phyloP scores from a whole-genome alignment of 306 rosid species.

The Prunus dulcis region DNA sequence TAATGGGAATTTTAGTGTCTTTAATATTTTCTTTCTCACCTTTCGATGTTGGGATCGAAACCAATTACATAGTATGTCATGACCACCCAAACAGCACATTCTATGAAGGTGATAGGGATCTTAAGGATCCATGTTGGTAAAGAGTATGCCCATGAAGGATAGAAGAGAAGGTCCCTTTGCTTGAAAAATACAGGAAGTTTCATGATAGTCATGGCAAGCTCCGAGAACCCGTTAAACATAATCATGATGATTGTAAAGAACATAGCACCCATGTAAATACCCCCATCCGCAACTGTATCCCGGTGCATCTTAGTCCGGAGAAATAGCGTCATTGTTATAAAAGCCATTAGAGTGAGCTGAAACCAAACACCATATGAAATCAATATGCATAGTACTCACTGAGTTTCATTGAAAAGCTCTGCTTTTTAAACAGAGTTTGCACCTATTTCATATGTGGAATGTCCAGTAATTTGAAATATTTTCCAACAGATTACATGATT shows the following conservation, averaged over 20 bases:
- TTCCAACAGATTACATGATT: not conserved
- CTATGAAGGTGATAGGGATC: slow-evolving; percentile 37
- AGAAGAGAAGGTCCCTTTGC: slow-evolving; percentile 45
- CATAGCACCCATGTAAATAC: slow-evolving; percentile 33
- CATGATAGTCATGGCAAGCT: slow-evolving; percentile 37
- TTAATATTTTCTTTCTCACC: slow-evolving; percentile 20
- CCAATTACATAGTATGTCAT: slow-evolving; percentile 42
- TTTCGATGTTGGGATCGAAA: slow-evolving; percentile 34
- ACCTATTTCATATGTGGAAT: not conserved
- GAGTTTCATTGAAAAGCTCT: not conserved
- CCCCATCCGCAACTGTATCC: slow-evolving; percentile 18
- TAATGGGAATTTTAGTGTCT: not conserved
- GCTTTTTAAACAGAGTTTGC: not conserved
- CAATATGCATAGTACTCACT: not conserved
- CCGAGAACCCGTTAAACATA: slow-evolving; percentile 42
- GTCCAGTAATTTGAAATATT: not conserved
- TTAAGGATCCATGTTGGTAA: slow-evolving; percentile 39
- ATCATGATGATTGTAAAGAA: slow-evolving; percentile 24
- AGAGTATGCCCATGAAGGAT: slow-evolving; percentile 41
- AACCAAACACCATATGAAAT: not conserved
- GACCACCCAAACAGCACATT: slow-evolving; percentile 39
- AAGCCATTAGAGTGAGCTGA: slow-evolving; percentile 28
- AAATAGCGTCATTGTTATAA: slow-evolving; percentile 32
- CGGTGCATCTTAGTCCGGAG: slow-evolving; percentile 37
- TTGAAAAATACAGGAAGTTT: slow-evolving; percentile 51